phyloP scores from a whole-genome alignment of 352 stramenopile genomes.

The Phytophthora chlamydospora region DNA sequence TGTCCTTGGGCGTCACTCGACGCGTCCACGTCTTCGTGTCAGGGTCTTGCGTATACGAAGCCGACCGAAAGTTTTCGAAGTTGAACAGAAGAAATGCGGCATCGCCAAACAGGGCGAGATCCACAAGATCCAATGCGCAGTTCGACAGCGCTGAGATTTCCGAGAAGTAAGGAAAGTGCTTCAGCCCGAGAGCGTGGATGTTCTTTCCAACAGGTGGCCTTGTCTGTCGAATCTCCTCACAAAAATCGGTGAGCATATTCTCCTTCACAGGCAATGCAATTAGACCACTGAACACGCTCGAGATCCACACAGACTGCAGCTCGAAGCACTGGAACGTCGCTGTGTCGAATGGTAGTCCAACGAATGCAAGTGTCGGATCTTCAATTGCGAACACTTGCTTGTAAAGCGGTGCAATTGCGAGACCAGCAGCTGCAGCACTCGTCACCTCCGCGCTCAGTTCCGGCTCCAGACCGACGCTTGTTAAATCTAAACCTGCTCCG shows the following conservation, averaged over 20 bases:
- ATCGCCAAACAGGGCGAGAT: constrained; percentile 28
- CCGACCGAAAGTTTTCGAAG: constrained; percentile 47
- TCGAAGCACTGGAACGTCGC: constrained; percentile 65
- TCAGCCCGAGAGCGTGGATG: constrained; percentile 48
- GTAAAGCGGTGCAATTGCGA: constrained; percentile 55
- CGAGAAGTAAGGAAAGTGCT: constrained; percentile 36
- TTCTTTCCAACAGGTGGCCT: constrained; percentile 34
- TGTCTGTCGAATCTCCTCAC: constrained; percentile 26
- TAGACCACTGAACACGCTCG: constrained; percentile 38
- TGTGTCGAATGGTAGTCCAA: constrained; percentile 57
- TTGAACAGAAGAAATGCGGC: constrained; percentile 14
- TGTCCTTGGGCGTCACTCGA: constrained; percentile 21
- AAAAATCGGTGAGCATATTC: constrained; percentile 53
- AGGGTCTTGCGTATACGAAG: constrained; percentile 47
- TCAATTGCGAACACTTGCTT: constrained; percentile 64
- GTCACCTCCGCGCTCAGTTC: constrained; percentile 25
- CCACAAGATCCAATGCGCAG: constrained; percentile 28
- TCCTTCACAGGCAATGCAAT: constrained; percentile 37
- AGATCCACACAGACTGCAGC: constrained; percentile 55
- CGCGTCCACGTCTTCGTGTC: constrained; percentile 33
- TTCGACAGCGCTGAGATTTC: constrained; percentile 22
- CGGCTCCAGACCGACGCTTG: constrained; percentile 1
- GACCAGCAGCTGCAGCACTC: constrained; percentile 18
- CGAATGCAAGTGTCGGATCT: constrained; percentile 57
- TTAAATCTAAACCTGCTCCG: neutral